Percentiles rank a stretch among this genome's conserved stretches.
Conservation (phyloP, 169 alveolate species). For the Blepharisma undulans region DNA sequence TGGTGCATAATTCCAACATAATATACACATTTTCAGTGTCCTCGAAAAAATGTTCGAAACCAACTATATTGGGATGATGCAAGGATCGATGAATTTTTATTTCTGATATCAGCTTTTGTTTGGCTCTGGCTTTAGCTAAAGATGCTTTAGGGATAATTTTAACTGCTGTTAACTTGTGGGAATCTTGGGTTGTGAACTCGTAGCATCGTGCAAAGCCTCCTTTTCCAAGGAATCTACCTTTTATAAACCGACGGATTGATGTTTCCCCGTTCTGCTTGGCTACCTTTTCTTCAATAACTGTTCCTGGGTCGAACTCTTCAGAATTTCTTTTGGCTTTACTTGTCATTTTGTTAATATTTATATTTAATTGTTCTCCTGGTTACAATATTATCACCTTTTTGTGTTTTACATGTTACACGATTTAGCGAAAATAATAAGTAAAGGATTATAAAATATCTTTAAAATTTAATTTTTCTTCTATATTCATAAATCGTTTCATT, state of each 20-base stretch:
- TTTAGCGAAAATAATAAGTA: not conserved
- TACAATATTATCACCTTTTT: not conserved
- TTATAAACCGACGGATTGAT: not conserved
- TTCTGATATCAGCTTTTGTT: conserved; percentile 79
- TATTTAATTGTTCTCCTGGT: not conserved
- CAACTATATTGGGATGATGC: conserved; percentile 68
- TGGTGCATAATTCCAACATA: conserved; percentile 83
- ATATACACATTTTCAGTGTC: conserved; percentile 87
- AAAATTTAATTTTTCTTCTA: too few species aligned
- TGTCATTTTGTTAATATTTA: not conserved
- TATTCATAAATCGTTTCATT: not conserved
- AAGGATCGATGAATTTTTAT: conserved; percentile 81
- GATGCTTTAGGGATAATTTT: conserved; percentile 80
- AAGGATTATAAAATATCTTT: not conserved
- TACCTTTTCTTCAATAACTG: conserved; percentile 29
- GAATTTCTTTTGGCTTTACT: not conserved
- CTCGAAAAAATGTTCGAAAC: conserved; percentile 85
- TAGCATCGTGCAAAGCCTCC: conserved; percentile 86
- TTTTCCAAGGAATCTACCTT: conserved; percentile 72
- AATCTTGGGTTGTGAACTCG: conserved; percentile 69
- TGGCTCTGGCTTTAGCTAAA: conserved; percentile 78
- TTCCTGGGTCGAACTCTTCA: not conserved
- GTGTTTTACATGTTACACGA: not conserved
- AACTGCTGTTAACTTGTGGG: conserved; percentile 73
- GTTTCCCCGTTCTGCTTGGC: conserved; percentile 8